Base-by-base conservation (phyloP, 305 asterid species). In the Fraxinus dipetala region DNA sequence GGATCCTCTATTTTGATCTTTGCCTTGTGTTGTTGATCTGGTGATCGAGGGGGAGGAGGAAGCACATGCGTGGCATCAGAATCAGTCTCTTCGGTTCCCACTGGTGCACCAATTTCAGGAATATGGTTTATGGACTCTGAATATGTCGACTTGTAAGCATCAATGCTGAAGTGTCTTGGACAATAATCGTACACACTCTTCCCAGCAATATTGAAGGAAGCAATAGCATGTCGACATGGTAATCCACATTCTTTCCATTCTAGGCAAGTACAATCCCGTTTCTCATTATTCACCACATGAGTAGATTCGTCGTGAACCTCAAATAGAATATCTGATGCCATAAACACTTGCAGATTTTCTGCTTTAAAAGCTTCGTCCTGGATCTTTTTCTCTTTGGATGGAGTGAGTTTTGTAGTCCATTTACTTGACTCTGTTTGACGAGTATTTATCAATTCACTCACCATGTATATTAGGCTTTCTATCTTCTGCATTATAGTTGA, bases 281-380 rank as follows among this genome's bases (percentile, higher is more conserved):
- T 91, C 86, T 90, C 93, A 67, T 89, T 87, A 84, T 95, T 84
- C 75, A 95, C 97, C 0, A 95, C 98, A 43, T 95, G 98, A 31
- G 92, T 91, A 32, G 91, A 91, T 61, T 94, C 96, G 83, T 95
- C 98, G 22, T 91, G 97, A 79, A 95, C 99, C 93, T 94, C 99
- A 56, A 89, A 92, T 61, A 95, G 83, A 78, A 86, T 87, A 63
- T 91, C 95, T 5, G 98, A 93, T 16, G 98, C 94, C 80, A 91
- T 90, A 73, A 95, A 88, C 84, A 95, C 98, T 77, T 92, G 88
- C 69, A 95, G 87, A 72, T 90, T 88, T 5, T 85, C 85, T 24
- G 98, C 94, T 83, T 87, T 92, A 16, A 79, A 80, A 54, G 88
- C 87, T 78, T 88, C 95, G 85, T 87, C 93, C 83, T 84, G 90